Conservation (phyloP, 805 yeast species). For the Vanderwaltozyma polyspora region DNA sequence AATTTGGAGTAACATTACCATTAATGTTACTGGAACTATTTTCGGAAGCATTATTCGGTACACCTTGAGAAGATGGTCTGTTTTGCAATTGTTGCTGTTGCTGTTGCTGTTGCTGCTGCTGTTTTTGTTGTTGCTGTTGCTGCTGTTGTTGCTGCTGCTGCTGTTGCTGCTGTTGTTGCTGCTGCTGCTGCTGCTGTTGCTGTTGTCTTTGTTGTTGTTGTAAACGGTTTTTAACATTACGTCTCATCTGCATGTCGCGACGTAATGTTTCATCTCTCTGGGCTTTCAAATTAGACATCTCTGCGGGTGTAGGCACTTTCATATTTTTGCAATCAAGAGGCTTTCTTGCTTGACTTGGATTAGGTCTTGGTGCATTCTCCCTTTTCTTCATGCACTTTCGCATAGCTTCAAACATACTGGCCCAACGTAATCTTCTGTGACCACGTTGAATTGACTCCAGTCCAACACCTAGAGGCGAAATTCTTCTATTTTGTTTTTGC, state of each 20-base stretch:
- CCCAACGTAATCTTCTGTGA: conserved; percentile 85
- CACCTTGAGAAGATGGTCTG: neutral
- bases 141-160: too few species aligned
- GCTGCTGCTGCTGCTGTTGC: conserved; percentile 5
- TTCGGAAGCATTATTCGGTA: neutral
- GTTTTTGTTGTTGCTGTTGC: too few species aligned
- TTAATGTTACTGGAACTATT: neutral
- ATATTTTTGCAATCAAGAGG: conserved; percentile 31
- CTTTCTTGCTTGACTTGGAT: conserved; percentile 33
- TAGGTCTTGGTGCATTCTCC: conserved; percentile 61
- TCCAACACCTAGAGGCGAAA: conserved; percentile 89
- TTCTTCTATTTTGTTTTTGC: conserved; percentile 75
- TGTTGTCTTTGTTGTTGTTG: conserved; percentile 20
- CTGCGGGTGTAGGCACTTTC: conserved; percentile 71
- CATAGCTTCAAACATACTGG: conserved; percentile 92
- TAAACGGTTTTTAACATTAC: conserved; percentile 22
- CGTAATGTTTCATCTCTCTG: conserved; percentile 81
- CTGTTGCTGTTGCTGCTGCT: conserved; percentile 7
- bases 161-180: conserved; percentile 4
- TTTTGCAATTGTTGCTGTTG: conserved; percentile 6
- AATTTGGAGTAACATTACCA: neutral
- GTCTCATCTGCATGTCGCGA: conserved; percentile 37
- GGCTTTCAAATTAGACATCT: conserved; percentile 67
- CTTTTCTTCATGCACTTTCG: conserved; percentile 82
- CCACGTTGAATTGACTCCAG: conserved; percentile 89